phyloP scores from a whole-genome alignment of 83 land plant species.

The Picea abies region DNA sequence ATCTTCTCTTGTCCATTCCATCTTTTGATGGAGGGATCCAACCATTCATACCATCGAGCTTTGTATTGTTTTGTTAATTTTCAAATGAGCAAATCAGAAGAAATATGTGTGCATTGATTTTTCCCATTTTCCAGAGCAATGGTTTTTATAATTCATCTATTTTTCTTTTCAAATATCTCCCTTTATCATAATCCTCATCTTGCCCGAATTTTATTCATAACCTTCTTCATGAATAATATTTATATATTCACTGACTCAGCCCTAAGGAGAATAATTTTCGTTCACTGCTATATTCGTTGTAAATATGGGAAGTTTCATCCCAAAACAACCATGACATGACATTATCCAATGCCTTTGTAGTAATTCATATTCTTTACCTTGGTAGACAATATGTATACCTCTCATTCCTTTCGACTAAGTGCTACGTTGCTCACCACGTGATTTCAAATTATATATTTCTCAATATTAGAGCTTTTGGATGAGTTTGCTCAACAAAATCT shows the following conservation, averaged over 20 bases:
- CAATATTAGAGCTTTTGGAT: too few relatives aligned
- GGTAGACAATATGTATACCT: too few relatives aligned
- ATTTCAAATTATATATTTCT: too few relatives aligned
- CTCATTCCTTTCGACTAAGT: too few relatives aligned
- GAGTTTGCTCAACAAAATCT: too few relatives aligned
- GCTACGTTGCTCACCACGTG: too few relatives aligned
- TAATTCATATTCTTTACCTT: too few relatives aligned
- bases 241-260: not conserved
- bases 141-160: slow-evolving; percentile 92
- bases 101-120: slow-evolving; percentile 97
- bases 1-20: slow-evolving; percentile 97
- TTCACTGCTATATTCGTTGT: too few relatives aligned
- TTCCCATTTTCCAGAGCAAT: slow-evolving; percentile 99
- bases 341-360: too few relatives aligned
- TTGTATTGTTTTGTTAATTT: slow-evolving; percentile 98
- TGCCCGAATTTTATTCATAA: slow-evolving; percentile 26
- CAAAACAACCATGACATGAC: too few relatives aligned
- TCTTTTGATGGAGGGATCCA: slow-evolving; percentile 98
- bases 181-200: slow-evolving; percentile 99
- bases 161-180: slow-evolving; percentile 99
- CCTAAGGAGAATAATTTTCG: not conserved
- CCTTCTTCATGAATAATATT: not conserved
- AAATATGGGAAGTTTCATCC: too few relatives aligned
- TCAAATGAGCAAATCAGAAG: slow-evolving; percentile 75
- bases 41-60: slow-evolving; percentile 99